Base-by-base conservation (phyloP, 2,329 filamentous ascomycete genomes). In the Cladosporium sp. region DNA sequence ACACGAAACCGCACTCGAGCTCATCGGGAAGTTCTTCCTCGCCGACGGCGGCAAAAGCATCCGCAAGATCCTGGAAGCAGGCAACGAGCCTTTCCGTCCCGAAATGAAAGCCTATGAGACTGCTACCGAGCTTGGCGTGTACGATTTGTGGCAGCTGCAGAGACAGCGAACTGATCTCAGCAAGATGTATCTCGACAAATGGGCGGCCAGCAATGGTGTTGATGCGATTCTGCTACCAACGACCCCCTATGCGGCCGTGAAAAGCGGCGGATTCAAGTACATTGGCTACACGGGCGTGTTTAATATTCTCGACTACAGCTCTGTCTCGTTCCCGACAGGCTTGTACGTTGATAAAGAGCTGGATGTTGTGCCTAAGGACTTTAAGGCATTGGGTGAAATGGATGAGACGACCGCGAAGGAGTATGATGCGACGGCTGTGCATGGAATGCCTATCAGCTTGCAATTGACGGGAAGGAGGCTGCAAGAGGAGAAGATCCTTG, bases 41-140 rank as follows among this genome's bases (percentile, higher is more conserved):
- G 71, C 74, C 9, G 76, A 79, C 50, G 76, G 76, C n/a, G 76
- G 73, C 1, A 74, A 74, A 51, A 72, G 69, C 9, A 64, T 77
- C 3, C 43, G 62, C 43, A 63, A 67, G 11, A 64, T 74, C 39
- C 63, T 76, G 3, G 63, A 64, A 11, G 65, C 67, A 0, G 69
- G 68, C 0, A 57, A 59, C 6, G 73, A 76, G 55, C 73, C 73
- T 1, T 71, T 70, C 52, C 67, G 75, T 8, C 74, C 75, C 0
- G 75, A 78, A 53, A 76, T 78, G 74, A 52, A 65, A 16, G 46
- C 52, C 2, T 78, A 78, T 52, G 63, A 64, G 42, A 54, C 68
- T 1, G 72, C 74, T 0, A 59, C 56, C 7, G 75, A 78, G 38
- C 51, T 73, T 2, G 72, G 73, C 0, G 61, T 62, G 7, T 59